These are phyloP conservation scores for Chrysoporthe deuterocubensis DNA, from an alignment of 2,329 filamentous ascomycete species.

Conservation along the genomic window DNA sequence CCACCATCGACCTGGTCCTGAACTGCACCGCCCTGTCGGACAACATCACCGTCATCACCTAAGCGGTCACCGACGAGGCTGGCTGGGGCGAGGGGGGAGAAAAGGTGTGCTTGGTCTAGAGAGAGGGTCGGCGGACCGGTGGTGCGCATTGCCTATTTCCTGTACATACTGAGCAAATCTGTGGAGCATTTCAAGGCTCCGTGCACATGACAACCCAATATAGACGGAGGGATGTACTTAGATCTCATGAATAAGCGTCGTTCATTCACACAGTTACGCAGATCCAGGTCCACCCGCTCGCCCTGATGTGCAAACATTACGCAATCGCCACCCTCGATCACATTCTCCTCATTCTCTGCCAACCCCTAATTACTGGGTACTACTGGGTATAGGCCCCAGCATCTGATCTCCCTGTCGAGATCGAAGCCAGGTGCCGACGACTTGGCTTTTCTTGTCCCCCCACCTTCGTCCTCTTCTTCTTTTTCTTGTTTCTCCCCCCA, in stretches of 20 bases:
- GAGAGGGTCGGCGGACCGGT: neutral
- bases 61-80: neutral
- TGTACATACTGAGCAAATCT: too few species aligned
- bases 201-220: too few species aligned
- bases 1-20: conserved; percentile 7
- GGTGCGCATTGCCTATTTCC: too few species aligned
- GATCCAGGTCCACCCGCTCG: neutral
- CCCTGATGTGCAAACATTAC: too few species aligned
- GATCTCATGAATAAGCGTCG: too few species aligned
- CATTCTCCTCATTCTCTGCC: neutral
- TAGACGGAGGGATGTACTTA: too few species aligned
- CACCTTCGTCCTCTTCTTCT: neutral
- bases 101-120: neutral
- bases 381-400: too few species aligned
- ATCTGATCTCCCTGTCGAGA: too few species aligned
- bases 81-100: neutral
- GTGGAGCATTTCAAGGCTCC: too few species aligned
- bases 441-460: neutral
- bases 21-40: conserved; percentile 4
- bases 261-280: too few species aligned
- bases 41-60: conserved; percentile 11
- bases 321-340: neutral
- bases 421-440: too few species aligned
- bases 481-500: too few species aligned
- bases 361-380: neutral